Conservation (phyloP, 139 green algal species). For the Coelastrella sp. region DNA sequence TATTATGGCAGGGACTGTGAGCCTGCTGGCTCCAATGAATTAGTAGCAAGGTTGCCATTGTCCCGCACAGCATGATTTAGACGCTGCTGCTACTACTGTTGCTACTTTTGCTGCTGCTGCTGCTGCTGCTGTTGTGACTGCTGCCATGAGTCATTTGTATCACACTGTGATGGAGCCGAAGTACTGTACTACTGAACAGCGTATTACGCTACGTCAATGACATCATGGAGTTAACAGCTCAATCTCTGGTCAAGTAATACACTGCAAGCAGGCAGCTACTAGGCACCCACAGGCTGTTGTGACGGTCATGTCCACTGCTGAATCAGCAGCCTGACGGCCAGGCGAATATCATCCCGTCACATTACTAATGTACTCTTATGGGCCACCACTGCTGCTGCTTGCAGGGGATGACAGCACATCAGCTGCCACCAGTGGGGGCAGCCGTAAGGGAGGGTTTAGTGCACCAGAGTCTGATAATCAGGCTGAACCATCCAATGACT, state of each 20-base stretch:
- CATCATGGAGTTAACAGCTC: too few relatives aligned
- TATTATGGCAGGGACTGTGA: too few relatives aligned
- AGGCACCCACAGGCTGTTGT: too few relatives aligned
- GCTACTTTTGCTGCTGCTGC: neutral
- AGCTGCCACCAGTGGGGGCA: neutral
- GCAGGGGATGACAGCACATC: neutral
- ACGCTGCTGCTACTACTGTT: neutral
- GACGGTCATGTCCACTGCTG: too few relatives aligned
- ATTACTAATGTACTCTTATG: too few relatives aligned
- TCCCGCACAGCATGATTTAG: too few relatives aligned
- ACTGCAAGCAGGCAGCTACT: too few relatives aligned
- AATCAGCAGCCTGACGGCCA: too few relatives aligned
- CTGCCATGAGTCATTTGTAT: neutral
- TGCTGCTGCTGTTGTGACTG: neutral
- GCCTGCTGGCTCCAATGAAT: too few relatives aligned
- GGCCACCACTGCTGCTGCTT: neutral
- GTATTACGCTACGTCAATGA: neutral
- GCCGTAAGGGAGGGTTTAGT: neutral
- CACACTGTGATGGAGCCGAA: neutral
- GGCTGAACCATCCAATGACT: neutral
- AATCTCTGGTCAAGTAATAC: too few relatives aligned
- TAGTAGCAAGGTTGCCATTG: too few relatives aligned
- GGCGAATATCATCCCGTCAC: too few relatives aligned
- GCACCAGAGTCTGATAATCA: neutral
- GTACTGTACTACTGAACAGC: neutral